These are phyloP conservation scores for Hanseniaspora nectarophila DNA, from an alignment of 805 yeast genomes.

Conservation along the genomic window DNA sequence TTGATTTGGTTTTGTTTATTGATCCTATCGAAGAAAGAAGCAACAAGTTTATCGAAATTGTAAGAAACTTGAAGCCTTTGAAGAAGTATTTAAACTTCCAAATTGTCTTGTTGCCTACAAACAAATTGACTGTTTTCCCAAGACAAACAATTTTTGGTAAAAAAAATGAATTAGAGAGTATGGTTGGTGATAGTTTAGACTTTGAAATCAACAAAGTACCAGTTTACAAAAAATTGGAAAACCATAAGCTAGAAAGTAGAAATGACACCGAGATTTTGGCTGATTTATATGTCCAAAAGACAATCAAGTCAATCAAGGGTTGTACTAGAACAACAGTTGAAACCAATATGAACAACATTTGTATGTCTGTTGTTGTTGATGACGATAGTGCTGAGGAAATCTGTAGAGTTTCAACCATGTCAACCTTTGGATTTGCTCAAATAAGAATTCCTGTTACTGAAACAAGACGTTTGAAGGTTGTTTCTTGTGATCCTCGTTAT, in stretches of 20 bases:
- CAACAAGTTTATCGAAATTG: slow-evolving; percentile 47
- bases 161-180: slow-evolving; percentile 29
- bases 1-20: slow-evolving; percentile 49
- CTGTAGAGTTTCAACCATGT: slow-evolving; percentile 61
- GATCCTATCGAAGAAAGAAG: slow-evolving; percentile 66
- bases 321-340: slow-evolving; percentile 22
- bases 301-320: slow-evolving; percentile 18
- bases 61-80: slow-evolving; percentile 25
- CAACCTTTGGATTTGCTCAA: slow-evolving; percentile 74
- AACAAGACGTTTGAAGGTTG: slow-evolving; percentile 18
- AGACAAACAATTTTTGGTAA: slow-evolving; percentile 51
- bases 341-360: slow-evolving; percentile 37
- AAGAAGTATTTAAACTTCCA: slow-evolving; percentile 37
- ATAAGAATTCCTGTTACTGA: slow-evolving; percentile 30
- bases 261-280: slow-evolving; percentile 24
- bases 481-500: slow-evolving; percentile 18
- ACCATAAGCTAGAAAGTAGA: slow-evolving; percentile 17
- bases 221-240: slow-evolving; percentile 33
- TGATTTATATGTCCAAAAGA: slow-evolving; percentile 58
- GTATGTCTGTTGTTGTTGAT: slow-evolving; percentile 34
- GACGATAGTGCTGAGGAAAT: slow-evolving; percentile 18
- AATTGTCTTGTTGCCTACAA: slow-evolving; percentile 48
- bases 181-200: slow-evolving; percentile 22
- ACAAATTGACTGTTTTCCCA: slow-evolving; percentile 32
- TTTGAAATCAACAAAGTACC: slow-evolving; percentile 29